Conservation (phyloP, 164 flowering plant genomes). For the Piper betle region DNA sequence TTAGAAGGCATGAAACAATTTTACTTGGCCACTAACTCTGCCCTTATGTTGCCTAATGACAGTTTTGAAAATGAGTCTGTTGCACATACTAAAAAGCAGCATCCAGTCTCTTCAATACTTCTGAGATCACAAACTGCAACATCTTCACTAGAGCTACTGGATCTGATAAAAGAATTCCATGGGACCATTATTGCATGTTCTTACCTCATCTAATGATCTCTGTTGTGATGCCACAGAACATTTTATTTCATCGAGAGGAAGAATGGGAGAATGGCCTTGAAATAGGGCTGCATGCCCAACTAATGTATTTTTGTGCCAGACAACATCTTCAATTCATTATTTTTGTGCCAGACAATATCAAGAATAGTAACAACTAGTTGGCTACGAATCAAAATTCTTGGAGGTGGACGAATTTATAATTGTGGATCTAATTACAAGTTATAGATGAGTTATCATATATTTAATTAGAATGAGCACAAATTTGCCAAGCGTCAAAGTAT, state of each 20-base stretch:
- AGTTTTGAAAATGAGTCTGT: slow-evolving; percentile 39
- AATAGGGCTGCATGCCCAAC: slow-evolving; percentile 82
- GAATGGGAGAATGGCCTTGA: slow-evolving; percentile 85
- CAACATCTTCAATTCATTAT: too few species aligned
- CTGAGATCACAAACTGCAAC: slow-evolving; percentile 31
- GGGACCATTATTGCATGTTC: too few species aligned
- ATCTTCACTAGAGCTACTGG: slow-evolving; percentile 15
- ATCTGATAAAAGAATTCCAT: slow-evolving; percentile 19
- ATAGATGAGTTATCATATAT: too few species aligned
- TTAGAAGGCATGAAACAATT: too few species aligned
- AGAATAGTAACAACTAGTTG: too few species aligned
- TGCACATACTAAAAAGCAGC: slow-evolving; percentile 51
- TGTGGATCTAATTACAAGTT: too few species aligned
- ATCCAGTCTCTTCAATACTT: slow-evolving; percentile 29
- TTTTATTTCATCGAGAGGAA: slow-evolving; percentile 54
- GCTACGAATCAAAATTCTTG: too few species aligned
- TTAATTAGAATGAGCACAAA: too few species aligned
- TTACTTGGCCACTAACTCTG: too few species aligned
- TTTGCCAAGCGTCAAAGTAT: too few species aligned
- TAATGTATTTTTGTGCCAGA: slow-evolving; percentile 88
- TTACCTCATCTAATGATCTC: slow-evolving; percentile 27
- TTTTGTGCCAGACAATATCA: too few species aligned
- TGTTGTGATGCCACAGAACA: slow-evolving; percentile 24
- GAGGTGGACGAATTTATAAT: too few species aligned
- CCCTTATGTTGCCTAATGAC: slow-evolving; percentile 53